Evolutionary conservation across 345 rosid species (phyloP), one percentile per base, ranked within the genome.

Genomic region (Populus ilicifolia): DNA sequence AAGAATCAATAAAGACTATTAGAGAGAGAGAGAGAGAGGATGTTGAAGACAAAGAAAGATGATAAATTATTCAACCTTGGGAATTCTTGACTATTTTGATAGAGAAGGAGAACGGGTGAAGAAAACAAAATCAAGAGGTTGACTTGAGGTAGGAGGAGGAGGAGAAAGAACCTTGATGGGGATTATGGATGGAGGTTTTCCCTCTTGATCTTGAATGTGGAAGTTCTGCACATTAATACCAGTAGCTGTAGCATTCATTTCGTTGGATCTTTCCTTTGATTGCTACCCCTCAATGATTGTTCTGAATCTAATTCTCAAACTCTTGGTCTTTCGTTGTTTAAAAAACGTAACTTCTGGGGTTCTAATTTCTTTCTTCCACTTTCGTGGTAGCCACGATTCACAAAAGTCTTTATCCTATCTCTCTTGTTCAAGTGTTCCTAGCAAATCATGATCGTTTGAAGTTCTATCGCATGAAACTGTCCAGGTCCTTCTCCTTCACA

Each of bases 131-230:
- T 17, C 68, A 41, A 73, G 56, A 62, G 29, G 14, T 61, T 12
- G 68, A 18, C 6, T 56, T 6, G 62, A 73, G 43, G 44, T 8
- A n/a, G 8, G 46, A 11, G 38, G 62, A 50, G 77, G 75, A 61
- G 66, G 27, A 54, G 25, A 29, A 4, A 29, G 73, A 79, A 85
- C 88, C 90, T 84, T 82, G 83, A 73, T 75, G 78, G 83, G 78
- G 80, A n/a, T 78, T 67, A 86, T 75, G 35, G 86, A 70, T 36
- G 83, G 68, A 78, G 73, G 59, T 78, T 72, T 74, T 72, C 70
- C 78, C 76, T 74, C 73, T 81, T 78, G 90, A 77, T 68, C 80
- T 71, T 84, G 82, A 75, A 81, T 35, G 43, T 61, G 82, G 71
- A 70, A 72, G 73, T 52, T 80, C 75, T 82, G 83, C 62, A 17